Percentiles rank a stretch among this genome's conserved stretches.
phyloP scores from a whole-genome alignment of 2,329 filamentous ascomycete genomes.

The Exophiala aquamarina region DNA sequence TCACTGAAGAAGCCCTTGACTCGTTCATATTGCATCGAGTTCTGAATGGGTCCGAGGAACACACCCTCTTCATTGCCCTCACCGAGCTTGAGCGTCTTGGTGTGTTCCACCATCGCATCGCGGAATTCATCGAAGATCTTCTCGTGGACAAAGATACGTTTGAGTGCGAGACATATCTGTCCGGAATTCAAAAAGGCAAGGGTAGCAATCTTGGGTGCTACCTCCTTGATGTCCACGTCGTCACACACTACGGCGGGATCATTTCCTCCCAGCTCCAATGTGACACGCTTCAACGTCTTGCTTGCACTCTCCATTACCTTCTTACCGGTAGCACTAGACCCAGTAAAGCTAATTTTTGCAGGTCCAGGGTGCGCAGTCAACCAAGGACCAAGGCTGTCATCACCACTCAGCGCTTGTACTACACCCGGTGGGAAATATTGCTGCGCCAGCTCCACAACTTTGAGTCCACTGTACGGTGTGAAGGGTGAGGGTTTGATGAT shows the following conservation, averaged over 20 bases:
- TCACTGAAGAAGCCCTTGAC: conserved; percentile 58
- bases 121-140: conserved; percentile 52
- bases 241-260: conserved; percentile 59
- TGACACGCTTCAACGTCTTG: conserved; percentile 60
- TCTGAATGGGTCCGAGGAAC: conserved; percentile 63
- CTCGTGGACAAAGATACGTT: conserved; percentile 59
- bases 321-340: conserved; percentile 60
- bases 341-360: conserved; percentile 64
- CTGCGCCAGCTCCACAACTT: conserved; percentile 58
- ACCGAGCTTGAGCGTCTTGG: conserved; percentile 27
- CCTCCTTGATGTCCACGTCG: conserved; percentile 56
- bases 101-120: conserved; percentile 43
- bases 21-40: conserved; percentile 63
- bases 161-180: conserved; percentile 55
- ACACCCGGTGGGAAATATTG: conserved; percentile 62
- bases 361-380: conserved; percentile 59
- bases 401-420: conserved; percentile 59
- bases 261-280: conserved; percentile 62
- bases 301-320: conserved; percentile 56
- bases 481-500: conserved; percentile 61
- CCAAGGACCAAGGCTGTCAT: conserved; percentile 59
- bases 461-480: conserved; percentile 57
- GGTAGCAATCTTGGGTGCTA: conserved; percentile 47
- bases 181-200: conserved; percentile 59
- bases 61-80: conserved; percentile 40